Evolutionary conservation across 2,329 filamentous ascomycete genomes (phyloP).

Genomic region (Cryphonectria radicalis): DNA sequence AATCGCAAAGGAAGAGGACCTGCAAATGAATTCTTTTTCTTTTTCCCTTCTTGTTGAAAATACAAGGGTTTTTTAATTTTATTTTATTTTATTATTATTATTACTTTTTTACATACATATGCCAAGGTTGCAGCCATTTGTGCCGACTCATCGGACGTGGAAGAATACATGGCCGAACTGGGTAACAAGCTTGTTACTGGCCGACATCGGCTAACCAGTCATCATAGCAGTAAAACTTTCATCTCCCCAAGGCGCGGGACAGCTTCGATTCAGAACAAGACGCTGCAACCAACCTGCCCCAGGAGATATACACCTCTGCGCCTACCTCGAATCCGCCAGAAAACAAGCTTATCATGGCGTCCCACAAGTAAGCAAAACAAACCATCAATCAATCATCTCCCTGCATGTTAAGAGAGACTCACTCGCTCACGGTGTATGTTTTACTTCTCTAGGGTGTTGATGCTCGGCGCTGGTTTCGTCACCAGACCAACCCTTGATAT

Average conservation of each 20-base stretch:
- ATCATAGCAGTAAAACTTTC: neutral
- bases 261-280: neutral
- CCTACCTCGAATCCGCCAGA: neutral
- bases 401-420: no score
- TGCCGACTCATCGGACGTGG: neutral
- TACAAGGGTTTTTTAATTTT: no score
- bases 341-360: neutral
- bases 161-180: neutral
- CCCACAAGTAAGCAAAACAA: constrained; percentile 5
- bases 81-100: no score
- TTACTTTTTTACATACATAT: no score
- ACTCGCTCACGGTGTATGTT: constrained; percentile 27
- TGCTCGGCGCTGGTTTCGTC: constrained; percentile 61
- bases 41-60: no score
- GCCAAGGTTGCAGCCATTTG: no score
- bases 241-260: neutral
- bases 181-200: neutral
- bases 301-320: neutral
- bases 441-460: constrained; percentile 37
- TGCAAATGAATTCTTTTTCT: no score
- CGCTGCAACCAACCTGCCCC: neutral
- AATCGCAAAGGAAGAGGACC: no score
- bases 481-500: constrained; percentile 68
- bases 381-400: neutral
- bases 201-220: neutral